Conservation (phyloP, 2,329 filamentous ascomycete genomes). For the Ophiocordyceps camponoti-saundersi region DNA sequence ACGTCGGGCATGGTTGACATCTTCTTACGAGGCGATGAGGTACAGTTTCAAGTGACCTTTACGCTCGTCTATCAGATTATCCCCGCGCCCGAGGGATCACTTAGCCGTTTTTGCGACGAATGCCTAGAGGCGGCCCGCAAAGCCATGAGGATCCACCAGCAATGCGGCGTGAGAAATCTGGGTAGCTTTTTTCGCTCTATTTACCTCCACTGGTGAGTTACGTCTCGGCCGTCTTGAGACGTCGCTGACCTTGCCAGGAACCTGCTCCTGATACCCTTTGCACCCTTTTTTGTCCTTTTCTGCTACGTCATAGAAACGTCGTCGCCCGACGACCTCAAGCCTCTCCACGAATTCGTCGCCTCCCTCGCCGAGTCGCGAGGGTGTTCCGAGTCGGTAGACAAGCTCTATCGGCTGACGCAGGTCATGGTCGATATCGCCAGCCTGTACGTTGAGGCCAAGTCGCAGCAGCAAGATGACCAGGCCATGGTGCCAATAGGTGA, state of each 20-base stretch:
- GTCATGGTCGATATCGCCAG: slow-evolving; percentile 44
- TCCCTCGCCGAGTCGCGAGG: slow-evolving; percentile 34
- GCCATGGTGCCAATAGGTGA: slow-evolving; percentile 32
- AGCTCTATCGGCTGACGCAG: slow-evolving; percentile 43
- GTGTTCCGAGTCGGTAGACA: slow-evolving; percentile 40
- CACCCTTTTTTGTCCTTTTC: slow-evolving; percentile 42
- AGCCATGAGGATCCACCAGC: slow-evolving; percentile 26
- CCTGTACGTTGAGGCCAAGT: slow-evolving; percentile 44
- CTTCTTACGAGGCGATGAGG: slow-evolving; percentile 27
- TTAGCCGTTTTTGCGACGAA: slow-evolving; percentile 27
- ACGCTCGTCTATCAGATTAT: slow-evolving; percentile 36
- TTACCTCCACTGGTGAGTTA: slow-evolving; percentile 33
- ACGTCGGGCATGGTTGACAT: slow-evolving; percentile 23
- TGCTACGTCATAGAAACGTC: slow-evolving; percentile 38
- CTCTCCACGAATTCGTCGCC: slow-evolving; percentile 36
- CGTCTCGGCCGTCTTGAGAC: not conserved
- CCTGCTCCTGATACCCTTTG: slow-evolving; percentile 38
- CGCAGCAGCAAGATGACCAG: slow-evolving; percentile 26
- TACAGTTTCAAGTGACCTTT: slow-evolving; percentile 28
- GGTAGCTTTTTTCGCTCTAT: slow-evolving; percentile 24
- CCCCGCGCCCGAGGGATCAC: slow-evolving; percentile 23
- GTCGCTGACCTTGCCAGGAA: slow-evolving; percentile 20
- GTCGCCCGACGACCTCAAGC: slow-evolving; percentile 32
- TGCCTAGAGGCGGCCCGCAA: slow-evolving; percentile 32
- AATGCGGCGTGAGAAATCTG: slow-evolving; percentile 25